Base-by-base conservation (phyloP, 176 grass and related monocot species). In the Avena sativa region DNA sequence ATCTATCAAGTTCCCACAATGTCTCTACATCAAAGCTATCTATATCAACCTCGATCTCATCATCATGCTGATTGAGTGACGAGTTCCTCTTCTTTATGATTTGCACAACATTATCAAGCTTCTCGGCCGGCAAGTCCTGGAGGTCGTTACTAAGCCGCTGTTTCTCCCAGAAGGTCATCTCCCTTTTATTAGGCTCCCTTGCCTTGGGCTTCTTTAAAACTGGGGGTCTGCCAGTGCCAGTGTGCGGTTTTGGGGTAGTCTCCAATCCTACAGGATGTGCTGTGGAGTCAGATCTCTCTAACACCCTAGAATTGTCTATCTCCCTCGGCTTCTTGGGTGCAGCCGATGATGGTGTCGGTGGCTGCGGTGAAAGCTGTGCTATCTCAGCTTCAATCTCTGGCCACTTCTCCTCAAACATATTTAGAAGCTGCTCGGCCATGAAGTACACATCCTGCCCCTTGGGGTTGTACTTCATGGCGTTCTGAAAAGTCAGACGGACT, bases 41-140 rank as follows among this genome's bases (percentile, higher is more conserved):
- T 56, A 95, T 95, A 87, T 95, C 93, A 73, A 95, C 93, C 85
- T 95, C 93, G 76, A 95, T 95, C 85, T 95, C 93, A 88, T 95
- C 93, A 2, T 95, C 93, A 80, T 95, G 91, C 79, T 95, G 93
- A 79, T 84, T 89, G 30, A 95, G 87, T 71, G 91, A 91, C 3
- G 75, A 61, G 85, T 95, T 95, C 59, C 91, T 91, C 81, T 90
- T 95, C 82, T 93, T 95, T 84, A 95, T 95, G 51, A 95, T 95
- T 87, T 91, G 93, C 76, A 95, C 93, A 77, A 95, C 88, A 91
- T 91, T 95, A 23, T 95, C 89, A 14, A 95, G 86, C 85, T 95
- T 95, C 81, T 93, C 91, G 0, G 93, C 89, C 40, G 74, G 93
- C 81, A 89, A 83, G 58, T 81, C 85, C 82, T 74, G 93, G 85